phyloP scores from a whole-genome alignment of 2,329 filamentous ascomycete species.

The Cladosporium colombiae region DNA sequence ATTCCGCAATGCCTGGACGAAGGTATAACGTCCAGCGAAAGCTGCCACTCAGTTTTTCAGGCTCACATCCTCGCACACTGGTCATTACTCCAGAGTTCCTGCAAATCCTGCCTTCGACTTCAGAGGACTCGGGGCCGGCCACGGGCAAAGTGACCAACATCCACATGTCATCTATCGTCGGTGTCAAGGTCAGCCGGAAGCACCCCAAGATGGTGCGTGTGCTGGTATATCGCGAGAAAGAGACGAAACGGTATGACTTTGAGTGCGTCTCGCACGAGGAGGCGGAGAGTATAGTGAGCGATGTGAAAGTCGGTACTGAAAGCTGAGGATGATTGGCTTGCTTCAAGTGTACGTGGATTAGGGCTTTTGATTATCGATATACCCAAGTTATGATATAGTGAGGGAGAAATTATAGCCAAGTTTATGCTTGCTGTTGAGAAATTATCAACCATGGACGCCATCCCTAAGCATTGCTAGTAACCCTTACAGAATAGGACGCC shows the following conservation, averaged over 20 bases:
- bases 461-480: not conserved
- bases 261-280: slow-evolving; percentile 72
- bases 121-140: slow-evolving; percentile 30
- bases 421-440: not conserved
- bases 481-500: not conserved
- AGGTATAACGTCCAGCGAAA: slow-evolving; percentile 80
- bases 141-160: slow-evolving; percentile 74
- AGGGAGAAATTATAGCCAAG: not conserved
- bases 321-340: not conserved
- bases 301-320: slow-evolving; percentile 67
- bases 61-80: slow-evolving; percentile 72
- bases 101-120: slow-evolving; percentile 70
- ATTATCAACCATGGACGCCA: too few species aligned
- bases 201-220: slow-evolving; percentile 81
- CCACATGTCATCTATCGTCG: slow-evolving; percentile 78
- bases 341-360: not conserved
- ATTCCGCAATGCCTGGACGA: slow-evolving; percentile 36
- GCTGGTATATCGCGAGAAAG: slow-evolving; percentile 72
- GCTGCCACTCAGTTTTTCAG: slow-evolving; percentile 78
- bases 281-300: slow-evolving; percentile 74
- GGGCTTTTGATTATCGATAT: slow-evolving; percentile 3
- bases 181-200: slow-evolving; percentile 76
- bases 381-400: not conserved
- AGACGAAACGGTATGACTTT: slow-evolving; percentile 82
- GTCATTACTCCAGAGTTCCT: slow-evolving; percentile 85